phyloP scores from a whole-genome alignment of 768 basidiomycete genomes.

The Tricholoma sp. region DNA sequence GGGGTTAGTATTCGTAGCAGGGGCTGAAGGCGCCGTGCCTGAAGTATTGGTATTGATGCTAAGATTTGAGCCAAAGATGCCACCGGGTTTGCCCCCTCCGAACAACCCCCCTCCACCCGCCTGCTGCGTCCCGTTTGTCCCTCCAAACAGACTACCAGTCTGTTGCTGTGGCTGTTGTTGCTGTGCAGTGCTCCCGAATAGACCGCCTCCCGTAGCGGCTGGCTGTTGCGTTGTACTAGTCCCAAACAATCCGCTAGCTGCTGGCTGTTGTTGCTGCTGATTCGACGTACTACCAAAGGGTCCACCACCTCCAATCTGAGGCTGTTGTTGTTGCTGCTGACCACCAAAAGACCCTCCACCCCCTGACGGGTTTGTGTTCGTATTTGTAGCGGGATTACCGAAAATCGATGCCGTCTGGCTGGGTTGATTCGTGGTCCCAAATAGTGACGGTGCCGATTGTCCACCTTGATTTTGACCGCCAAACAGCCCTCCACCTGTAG shows the following conservation, averaged over 20 bases:
- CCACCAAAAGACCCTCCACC: constrained; percentile 15
- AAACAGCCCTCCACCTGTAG: constrained; percentile 24
- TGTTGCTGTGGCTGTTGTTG: constrained; percentile 14
- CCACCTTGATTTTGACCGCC: constrained; percentile 17
- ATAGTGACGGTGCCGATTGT: constrained; percentile 8
- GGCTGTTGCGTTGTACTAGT: constrained; percentile 14
- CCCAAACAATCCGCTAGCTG: constrained; percentile 25
- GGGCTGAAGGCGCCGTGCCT: constrained; percentile 23
- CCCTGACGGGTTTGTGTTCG: constrained; percentile 10
- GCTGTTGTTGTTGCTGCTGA: constrained; percentile 18
- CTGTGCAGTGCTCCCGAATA: constrained; percentile 26
- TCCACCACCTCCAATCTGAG: constrained; percentile 16
- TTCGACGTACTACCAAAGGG: constrained; percentile 21
- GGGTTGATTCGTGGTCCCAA: constrained; percentile 12
- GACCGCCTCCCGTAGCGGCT: constrained; percentile 13
- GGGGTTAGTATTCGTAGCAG: constrained; percentile 17
- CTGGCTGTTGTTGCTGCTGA: constrained; percentile 6
- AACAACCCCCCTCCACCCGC: constrained; percentile 10
- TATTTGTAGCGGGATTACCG: constrained; percentile 5
- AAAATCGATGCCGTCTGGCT: constrained; percentile 12
- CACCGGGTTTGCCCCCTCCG: constrained; percentile 15
- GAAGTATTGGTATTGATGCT: constrained; percentile 23
- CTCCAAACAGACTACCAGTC: constrained; percentile 28
- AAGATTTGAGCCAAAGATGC: constrained; percentile 21
- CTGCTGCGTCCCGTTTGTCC: constrained; percentile 5